Evolutionary conservation across 176 grass and related monocot species (phyloP), one percentile per base, ranked within the genome.

Genomic region (Triticum turgidum): DNA sequence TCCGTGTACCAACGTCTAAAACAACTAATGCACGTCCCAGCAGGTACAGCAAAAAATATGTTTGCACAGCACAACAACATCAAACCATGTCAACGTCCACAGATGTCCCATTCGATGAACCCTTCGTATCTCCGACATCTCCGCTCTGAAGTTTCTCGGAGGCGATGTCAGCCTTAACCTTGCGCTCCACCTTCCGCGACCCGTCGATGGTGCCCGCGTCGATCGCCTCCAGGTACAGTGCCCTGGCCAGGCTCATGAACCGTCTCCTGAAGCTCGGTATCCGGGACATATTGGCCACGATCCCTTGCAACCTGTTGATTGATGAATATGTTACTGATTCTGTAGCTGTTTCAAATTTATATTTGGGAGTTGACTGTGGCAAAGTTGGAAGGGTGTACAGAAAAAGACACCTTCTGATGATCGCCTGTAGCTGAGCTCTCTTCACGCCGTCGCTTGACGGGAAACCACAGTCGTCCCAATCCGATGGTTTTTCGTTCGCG

Each of bases 371-470:
- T 70, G 3, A 9, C 15, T n/a, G 2, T 20, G 2, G 3, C 4
- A 7, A 42, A 45, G 21, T 20, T 3, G 10, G 39, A 49, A 15
- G 11, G 15, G 10, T 29, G 12, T 9, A 30, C 10, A 67, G 4
- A 44, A 15, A 3, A 3, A 18, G 18, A 4, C 89, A 98, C 96
- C 96, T 95, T 95, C 96, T 95, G 69, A 95, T 92, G 38, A 95
- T 86, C 1, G 90, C 90, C 80, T 98, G 96, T 56, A 94, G 82
- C 71, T 91, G 96, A 54, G 93, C 96, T 91, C 88, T 94, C 89
- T 88, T 95, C 61, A 95, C 64, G 11, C 88, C 83, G n/a, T 95
- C 88, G 14, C 67, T 65, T 0, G 86, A 94, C 4, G 91, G 84
- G 29, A 93, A 98, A 54, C 85, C 89, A 0, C 69, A 78, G 11